Evolutionary conservation across 306 rosid genomes (phyloP).

Genomic region (Mimosa pudica): DNA sequence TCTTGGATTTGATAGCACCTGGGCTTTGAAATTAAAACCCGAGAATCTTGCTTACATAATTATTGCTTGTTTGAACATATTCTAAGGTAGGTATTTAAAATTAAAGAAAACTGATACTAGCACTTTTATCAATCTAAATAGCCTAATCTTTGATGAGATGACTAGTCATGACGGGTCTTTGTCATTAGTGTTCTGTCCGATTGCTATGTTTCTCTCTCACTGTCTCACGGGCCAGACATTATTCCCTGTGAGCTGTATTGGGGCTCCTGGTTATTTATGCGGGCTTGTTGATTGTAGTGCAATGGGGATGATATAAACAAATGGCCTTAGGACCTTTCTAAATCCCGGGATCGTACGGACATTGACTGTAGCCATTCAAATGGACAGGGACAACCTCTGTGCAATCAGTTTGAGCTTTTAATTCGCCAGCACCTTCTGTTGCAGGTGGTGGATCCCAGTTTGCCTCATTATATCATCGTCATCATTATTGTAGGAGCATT

Average conservation of each 20-base stretch:
- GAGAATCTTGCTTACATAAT: slow-evolving; percentile 60
- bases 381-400: slow-evolving; percentile 1
- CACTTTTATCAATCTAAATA: not conserved
- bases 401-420: slow-evolving; percentile 10
- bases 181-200: slow-evolving; percentile 27
- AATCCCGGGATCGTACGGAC: slow-evolving; percentile 9
- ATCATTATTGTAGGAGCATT: not conserved
- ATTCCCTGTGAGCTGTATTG: not conserved
- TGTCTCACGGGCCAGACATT: not conserved
- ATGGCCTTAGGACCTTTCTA: not conserved
- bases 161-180: slow-evolving; percentile 4
- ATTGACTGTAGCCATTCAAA: slow-evolving; percentile 15
- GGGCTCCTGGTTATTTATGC: not conserved
- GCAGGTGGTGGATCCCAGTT: slow-evolving; percentile 41
- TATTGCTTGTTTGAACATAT: slow-evolving; percentile 31
- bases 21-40: slow-evolving; percentile 13
- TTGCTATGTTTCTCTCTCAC: not conserved
- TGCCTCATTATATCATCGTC: not conserved
- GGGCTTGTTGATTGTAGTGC: slow-evolving; percentile 21
- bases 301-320: not conserved
- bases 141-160: slow-evolving; percentile 3
- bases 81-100: not conserved
- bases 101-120: not conserved
- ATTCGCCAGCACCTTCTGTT: slow-evolving; percentile 22
- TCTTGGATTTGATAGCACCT: slow-evolving; percentile 33